A percentile compares a stretch with the other conserved stretches of the same genome.
phyloP scores from a whole-genome alignment of 164 flowering plant species.

The Akebia trifoliata region DNA sequence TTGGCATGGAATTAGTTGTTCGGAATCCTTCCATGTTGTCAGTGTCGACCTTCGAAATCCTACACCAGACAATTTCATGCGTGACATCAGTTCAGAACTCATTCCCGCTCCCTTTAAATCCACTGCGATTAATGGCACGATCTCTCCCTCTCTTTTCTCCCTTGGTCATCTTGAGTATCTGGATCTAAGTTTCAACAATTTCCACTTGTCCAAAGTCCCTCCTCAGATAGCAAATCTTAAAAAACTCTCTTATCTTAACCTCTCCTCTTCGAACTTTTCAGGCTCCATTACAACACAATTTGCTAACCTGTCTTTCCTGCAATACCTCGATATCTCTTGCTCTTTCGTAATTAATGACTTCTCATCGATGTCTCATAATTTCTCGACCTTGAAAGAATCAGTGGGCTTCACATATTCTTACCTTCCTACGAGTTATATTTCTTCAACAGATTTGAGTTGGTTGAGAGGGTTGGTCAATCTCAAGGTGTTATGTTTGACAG shows the following conservation, averaged over 20 bases:
- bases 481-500: slow-evolving; percentile 11
- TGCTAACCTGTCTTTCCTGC: slow-evolving; percentile 16
- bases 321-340: slow-evolving; percentile 19
- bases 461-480: slow-evolving; percentile 13
- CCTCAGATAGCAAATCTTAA: slow-evolving; percentile 7
- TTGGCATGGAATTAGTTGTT: slow-evolving; percentile 22
- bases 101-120: slow-evolving; percentile 1
- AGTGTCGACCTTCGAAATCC: slow-evolving; percentile 13
- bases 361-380: slow-evolving; percentile 7
- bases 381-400: slow-evolving; percentile 1
- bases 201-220: slow-evolving; percentile 9
- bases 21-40: slow-evolving; percentile 10
- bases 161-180: slow-evolving; percentile 15
- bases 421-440: slow-evolving; percentile 2
- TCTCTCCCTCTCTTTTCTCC: slow-evolving; percentile 16
- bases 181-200: no score
- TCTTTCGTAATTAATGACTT: not conserved
- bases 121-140: slow-evolving; percentile 16
- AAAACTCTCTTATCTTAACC: slow-evolving; percentile 16
- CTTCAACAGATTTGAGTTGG: slow-evolving; percentile 14
- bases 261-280: slow-evolving; percentile 11
- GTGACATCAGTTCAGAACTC: not conserved
- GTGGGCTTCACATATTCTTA: not conserved
- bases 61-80: not conserved
- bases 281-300: slow-evolving; percentile 17